Evolutionary conservation across 345 rosid species (phyloP).

Genomic region (Erucastrum elatum): DNA sequence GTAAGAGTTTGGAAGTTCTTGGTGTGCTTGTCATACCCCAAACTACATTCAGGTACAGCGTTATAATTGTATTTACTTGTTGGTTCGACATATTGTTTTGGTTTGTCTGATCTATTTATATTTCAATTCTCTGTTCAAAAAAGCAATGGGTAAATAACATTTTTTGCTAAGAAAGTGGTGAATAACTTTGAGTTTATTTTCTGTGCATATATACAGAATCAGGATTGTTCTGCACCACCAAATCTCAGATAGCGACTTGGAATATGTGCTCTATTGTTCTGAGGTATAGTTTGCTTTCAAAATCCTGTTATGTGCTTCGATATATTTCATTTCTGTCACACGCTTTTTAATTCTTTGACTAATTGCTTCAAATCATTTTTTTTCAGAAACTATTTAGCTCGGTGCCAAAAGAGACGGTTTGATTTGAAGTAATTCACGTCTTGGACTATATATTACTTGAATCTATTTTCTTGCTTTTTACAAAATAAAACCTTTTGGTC

Average conservation of each 20-base stretch:
- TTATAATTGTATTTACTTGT: background rate
- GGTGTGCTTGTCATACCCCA: conserved; percentile 66
- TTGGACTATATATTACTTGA: conserved; percentile 12
- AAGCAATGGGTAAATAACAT: background rate
- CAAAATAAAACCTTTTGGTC: background rate
- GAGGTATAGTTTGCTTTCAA: conserved; percentile 50
- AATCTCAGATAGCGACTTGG: conserved; percentile 72
- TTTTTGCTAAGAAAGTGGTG: background rate
- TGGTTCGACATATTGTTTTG: background rate
- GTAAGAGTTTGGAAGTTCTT: conserved; percentile 66
- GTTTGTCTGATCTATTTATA: background rate
- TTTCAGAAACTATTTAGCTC: conserved; percentile 30
- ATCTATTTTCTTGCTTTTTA: conserved; percentile 1
- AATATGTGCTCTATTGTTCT: conserved; percentile 62
- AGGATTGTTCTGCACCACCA: conserved; percentile 87
- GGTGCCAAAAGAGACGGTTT: conserved; percentile 10
- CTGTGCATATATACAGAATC: conserved; percentile 46
- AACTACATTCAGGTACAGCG: conserved; percentile 53
- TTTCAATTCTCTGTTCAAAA: background rate
- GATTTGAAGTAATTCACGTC: background rate
- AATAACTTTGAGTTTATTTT: conserved; percentile 8
- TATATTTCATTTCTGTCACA: background rate
- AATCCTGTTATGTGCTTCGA: background rate
- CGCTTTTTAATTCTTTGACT: background rate
- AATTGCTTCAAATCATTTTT: background rate